Evolutionary conservation across 352 stramenopile genomes (phyloP).

Genomic region (Aphanomyces astaci): DNA sequence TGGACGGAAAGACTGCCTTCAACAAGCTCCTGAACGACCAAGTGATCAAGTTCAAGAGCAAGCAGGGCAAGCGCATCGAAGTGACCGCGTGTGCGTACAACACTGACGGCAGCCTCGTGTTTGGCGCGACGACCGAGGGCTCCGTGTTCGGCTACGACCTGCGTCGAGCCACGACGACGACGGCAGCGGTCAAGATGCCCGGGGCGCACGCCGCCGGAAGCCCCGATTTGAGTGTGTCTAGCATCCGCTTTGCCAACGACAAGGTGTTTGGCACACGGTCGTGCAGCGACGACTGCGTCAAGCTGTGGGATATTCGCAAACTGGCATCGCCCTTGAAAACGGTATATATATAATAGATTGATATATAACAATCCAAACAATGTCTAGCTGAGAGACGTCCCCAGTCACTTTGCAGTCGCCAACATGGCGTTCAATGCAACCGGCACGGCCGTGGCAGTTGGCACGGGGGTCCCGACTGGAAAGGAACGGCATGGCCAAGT

Average conservation of each 20-base stretch:
- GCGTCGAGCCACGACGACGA: constrained; percentile 29
- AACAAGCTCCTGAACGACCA: constrained; percentile 75
- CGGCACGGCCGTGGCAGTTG: constrained; percentile 56
- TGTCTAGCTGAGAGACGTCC: constrained; percentile 29
- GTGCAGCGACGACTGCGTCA: constrained; percentile 68
- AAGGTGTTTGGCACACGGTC: constrained; percentile 57
- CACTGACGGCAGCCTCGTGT: constrained; percentile 47
- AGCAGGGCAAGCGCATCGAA: constrained; percentile 53
- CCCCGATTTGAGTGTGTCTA: constrained; percentile 60
- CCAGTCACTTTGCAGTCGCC: constrained; percentile 42
- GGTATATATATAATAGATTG: too few relatives aligned
- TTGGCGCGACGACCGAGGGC: constrained; percentile 66
- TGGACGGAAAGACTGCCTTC: constrained; percentile 60
- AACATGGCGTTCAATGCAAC: constrained; percentile 75
- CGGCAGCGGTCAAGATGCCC: constrained; percentile 37
- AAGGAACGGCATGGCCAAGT: constrained; percentile 45
- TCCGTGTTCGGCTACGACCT: constrained; percentile 71
- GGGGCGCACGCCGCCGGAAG: constrained; percentile 66
- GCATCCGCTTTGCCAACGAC: constrained; percentile 66
- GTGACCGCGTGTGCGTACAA: constrained; percentile 71
- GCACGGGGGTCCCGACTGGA: constrained; percentile 64
- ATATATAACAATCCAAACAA: too few relatives aligned
- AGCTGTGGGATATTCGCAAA: constrained; percentile 77
- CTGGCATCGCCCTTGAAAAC: constrained; percentile 48
- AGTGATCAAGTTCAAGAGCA: constrained; percentile 78